Percentiles rank a stretch among this genome's conserved stretches.
These are phyloP conservation scores for Leccinellum albellum DNA, from an alignment of 768 basidiomycete species.

Conservation along the genomic window DNA sequence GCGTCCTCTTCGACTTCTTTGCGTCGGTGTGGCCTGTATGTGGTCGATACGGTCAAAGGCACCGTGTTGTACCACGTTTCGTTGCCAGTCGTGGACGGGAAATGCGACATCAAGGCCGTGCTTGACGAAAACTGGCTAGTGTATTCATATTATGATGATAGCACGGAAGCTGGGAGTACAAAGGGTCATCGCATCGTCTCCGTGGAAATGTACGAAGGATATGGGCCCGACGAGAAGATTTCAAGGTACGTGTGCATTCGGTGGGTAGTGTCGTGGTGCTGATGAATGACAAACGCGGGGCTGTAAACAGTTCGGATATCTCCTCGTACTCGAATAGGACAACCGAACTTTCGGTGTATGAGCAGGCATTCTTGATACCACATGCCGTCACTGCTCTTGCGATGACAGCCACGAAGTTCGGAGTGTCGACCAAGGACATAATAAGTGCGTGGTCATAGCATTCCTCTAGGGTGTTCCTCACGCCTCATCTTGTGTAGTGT, in stretches of 20 bases:
- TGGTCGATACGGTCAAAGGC: constrained; percentile 81
- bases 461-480: not conserved
- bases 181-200: constrained; percentile 74
- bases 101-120: constrained; percentile 63
- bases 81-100: constrained; percentile 42
- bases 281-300: not conserved
- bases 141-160: constrained; percentile 77
- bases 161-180: constrained; percentile 42
- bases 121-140: constrained; percentile 92
- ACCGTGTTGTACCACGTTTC: constrained; percentile 63
- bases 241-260: constrained; percentile 51
- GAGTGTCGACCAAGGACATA: constrained; percentile 82
- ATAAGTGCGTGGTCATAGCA: constrained; percentile 54
- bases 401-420: constrained; percentile 81
- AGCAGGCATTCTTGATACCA: constrained; percentile 70
- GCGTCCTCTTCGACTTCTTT: constrained; percentile 6
- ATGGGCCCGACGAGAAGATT: constrained; percentile 60
- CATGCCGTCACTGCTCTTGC: constrained; percentile 64
- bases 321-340: constrained; percentile 54
- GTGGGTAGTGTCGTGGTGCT: not conserved
- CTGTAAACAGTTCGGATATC: constrained; percentile 43
- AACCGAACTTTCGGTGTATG: constrained; percentile 51
- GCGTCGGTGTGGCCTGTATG: constrained; percentile 57
- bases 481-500: constrained; percentile 47
- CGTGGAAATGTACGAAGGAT: constrained; percentile 88